Evolutionary conservation across 1,284 basidiomycete species (phyloP), one percentile per base, ranked within the genome.

Genomic region (Clitocybe nebularis): DNA sequence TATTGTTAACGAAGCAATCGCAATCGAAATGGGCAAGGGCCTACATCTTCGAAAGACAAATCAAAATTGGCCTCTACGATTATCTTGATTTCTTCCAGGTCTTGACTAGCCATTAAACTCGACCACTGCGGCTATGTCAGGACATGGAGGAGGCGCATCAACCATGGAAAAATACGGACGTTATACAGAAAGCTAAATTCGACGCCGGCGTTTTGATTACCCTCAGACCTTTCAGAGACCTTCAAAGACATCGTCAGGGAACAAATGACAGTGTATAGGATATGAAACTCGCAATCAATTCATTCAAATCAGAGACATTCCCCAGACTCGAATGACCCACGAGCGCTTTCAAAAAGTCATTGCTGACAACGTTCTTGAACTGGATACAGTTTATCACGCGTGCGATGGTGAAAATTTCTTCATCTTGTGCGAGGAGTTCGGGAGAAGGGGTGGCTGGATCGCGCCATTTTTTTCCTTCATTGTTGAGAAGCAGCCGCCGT

Each of bases 341-440:
- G 30, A 59, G 41, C 6, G 51, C 48, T 33, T 57, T 57, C 25
- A 58, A 19, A 17, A 58, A 52, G 30, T 58, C 57, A n/a, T n/a
- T n/a, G n/a, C n/a, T n/a, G n/a, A n/a, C n/a, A n/a, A n/a, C n/a
- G n/a, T n/a, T n/a, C n/a, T n/a, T n/a, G n/a, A n/a, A n/a, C n/a
- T n/a, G n/a, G n/a, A n/a, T n/a, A n/a, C n/a, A n/a, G n/a, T n/a
- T n/a, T n/a, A n/a, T n/a, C n/a, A n/a, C n/a, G n/a, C n/a, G n/a
- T n/a, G n/a, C n/a, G n/a, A n/a, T n/a, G n/a, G n/a, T n/a, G n/a
- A n/a, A n/a, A n/a, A n/a, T n/a, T n/a, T n/a, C n/a, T n/a, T n/a
- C n/a, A n/a, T n/a, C n/a, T n/a, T n/a, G n/a, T n/a, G n/a, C n/a
- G n/a, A n/a, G n/a, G n/a, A n/a, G n/a, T n/a, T 46, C 39, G 11